Percentiles rank a stretch among this genome's conserved stretches.
phyloP scores from a whole-genome alignment of 1,284 basidiomycete genomes.

The Leccinum fuscescens region DNA sequence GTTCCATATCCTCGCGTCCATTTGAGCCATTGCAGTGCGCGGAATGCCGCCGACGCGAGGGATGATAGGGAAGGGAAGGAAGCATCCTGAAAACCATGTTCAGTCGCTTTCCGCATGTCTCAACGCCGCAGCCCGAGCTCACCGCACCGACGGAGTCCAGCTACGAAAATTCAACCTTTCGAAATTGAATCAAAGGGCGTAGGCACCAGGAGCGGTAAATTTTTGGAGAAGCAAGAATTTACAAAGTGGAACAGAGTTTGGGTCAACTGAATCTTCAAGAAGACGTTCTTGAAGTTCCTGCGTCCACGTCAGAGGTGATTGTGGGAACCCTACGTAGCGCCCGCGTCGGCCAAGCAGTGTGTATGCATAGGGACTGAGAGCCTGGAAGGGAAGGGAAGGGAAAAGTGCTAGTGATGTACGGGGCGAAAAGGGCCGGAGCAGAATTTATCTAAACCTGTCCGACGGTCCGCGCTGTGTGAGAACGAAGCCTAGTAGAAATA shows the following conservation, averaged over 20 bases:
- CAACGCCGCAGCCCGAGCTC: too few species aligned
- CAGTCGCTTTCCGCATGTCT: background rate
- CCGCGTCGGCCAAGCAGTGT: background rate
- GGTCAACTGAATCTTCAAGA: background rate
- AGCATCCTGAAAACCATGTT: background rate
- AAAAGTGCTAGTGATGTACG: background rate
- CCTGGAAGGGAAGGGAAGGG: background rate
- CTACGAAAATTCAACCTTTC: too few species aligned
- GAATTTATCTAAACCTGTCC: too few species aligned
- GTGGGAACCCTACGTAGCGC: background rate
- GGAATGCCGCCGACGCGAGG: too few species aligned
- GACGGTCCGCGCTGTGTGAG: too few species aligned
- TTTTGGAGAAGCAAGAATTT: background rate
- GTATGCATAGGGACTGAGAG: background rate
- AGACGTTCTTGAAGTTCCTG: background rate
- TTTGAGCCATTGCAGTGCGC: background rate
- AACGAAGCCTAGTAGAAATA: too few species aligned
- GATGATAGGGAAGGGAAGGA: background rate
- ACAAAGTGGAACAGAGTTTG: background rate
- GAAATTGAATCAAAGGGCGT: too few species aligned
- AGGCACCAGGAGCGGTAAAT: background rate
- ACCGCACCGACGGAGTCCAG: too few species aligned
- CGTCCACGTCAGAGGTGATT: background rate
- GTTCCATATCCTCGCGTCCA: background rate
- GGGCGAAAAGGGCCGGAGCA: background rate